These are phyloP conservation scores for Naegleria fowleri DNA, from an alignment of 208 protist species.

Conservation along the genomic window DNA sequence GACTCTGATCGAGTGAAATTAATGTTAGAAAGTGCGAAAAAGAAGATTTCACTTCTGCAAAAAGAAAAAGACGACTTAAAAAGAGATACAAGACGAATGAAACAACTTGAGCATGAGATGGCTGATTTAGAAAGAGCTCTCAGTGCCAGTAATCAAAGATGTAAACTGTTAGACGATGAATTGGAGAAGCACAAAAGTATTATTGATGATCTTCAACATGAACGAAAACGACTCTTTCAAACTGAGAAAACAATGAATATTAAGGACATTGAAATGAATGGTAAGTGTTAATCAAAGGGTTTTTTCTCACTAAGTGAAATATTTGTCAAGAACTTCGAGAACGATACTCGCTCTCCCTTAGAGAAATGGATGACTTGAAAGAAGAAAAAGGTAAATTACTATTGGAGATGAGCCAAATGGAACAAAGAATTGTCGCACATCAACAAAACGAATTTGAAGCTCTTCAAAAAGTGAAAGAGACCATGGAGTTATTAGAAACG, in stretches of 20 bases:
- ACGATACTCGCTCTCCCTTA: background rate
- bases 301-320: background rate
- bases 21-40: slow-evolving; percentile 8
- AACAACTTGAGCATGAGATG: background rate
- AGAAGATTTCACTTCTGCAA: background rate
- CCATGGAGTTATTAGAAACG: background rate
- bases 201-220: background rate
- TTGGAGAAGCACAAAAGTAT: background rate
- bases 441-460: slow-evolving; percentile 24
- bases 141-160: background rate
- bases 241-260: background rate
- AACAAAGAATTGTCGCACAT: background rate
- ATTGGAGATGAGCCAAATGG: background rate
- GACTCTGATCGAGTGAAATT: background rate
- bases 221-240: background rate
- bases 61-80: background rate
- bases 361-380: background rate
- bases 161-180: background rate
- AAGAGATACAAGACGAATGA: background rate
- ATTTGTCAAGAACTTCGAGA: background rate
- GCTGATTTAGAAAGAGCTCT: background rate
- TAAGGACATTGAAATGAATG: background rate
- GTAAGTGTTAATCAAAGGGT: background rate
- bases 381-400: background rate
- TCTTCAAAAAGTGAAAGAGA: background rate